phyloP scores from a whole-genome alignment of 2,329 filamentous ascomycete species.

The Macrophomina tecta region DNA sequence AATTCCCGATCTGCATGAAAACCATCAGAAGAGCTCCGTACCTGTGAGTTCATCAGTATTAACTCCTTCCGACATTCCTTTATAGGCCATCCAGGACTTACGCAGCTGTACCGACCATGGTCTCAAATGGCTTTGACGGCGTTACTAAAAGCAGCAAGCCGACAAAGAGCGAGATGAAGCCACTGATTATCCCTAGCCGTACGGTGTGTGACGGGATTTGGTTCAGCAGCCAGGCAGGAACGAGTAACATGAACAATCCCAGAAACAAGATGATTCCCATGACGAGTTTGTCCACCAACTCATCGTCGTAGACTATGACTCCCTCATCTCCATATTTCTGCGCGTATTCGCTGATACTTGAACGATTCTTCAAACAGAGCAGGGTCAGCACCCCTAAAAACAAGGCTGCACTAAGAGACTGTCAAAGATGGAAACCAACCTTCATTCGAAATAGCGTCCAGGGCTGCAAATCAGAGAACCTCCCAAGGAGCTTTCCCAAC shows the following conservation, averaged over 20 bases:
- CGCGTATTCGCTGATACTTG: not conserved
- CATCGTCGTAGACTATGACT: not conserved
- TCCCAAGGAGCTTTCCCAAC: too few relatives aligned
- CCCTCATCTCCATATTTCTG: not conserved
- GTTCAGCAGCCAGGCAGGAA: not conserved
- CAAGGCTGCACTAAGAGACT: too few relatives aligned
- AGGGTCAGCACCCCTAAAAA: not conserved
- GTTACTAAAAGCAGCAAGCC: not conserved
- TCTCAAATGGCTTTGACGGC: slow-evolving; percentile 10
- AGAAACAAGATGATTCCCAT: not conserved
- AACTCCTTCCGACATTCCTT: not conserved
- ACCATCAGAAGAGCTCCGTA: not conserved
- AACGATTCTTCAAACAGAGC: not conserved
- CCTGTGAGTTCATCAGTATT: not conserved
- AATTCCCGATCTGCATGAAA: not conserved
- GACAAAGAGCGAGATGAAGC: not conserved
- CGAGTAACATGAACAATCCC: slow-evolving; percentile 3
- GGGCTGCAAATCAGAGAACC: too few relatives aligned
- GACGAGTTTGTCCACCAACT: not conserved
- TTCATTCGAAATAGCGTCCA: too few relatives aligned
- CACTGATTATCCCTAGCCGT: not conserved
- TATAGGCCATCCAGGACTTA: not conserved
- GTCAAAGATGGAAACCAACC: too few relatives aligned
- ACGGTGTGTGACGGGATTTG: not conserved
- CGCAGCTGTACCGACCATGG: slow-evolving; percentile 13